These are phyloP conservation scores for Penicillium sp. DNA, from an alignment of 2,329 filamentous ascomycete genomes.

Conservation along the genomic window DNA sequence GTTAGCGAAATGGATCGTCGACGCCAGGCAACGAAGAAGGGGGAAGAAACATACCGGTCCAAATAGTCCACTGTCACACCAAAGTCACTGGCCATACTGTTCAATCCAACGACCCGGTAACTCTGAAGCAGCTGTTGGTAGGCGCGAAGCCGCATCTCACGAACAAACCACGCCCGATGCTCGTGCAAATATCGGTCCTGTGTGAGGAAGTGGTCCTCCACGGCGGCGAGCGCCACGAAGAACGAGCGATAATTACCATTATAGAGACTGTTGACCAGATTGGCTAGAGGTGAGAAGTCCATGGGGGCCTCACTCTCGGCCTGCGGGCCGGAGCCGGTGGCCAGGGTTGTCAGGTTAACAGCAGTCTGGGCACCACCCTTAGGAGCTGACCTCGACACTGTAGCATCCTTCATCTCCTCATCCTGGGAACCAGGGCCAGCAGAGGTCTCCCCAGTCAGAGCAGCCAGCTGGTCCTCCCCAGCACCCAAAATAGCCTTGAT, in stretches of 20 bases:
- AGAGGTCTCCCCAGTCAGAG: slow-evolving; percentile 77
- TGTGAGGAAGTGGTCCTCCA: slow-evolving; percentile 91
- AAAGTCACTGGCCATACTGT: slow-evolving; percentile 97
- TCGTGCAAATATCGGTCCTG: slow-evolving; percentile 95
- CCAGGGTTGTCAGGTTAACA: slow-evolving; percentile 87
- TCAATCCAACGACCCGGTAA: slow-evolving; percentile 94
- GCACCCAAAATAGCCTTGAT: slow-evolving; percentile 96
- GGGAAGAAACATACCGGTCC: slow-evolving; percentile 69
- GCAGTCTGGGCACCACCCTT: slow-evolving; percentile 64
- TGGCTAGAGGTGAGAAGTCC: slow-evolving; percentile 86
- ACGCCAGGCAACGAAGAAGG: background rate
- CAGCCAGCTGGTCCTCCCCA: slow-evolving; percentile 83
- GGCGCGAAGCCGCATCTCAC: slow-evolving; percentile 94
- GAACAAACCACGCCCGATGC: slow-evolving; percentile 95
- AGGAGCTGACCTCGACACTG: slow-evolving; percentile 57
- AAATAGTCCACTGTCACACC: slow-evolving; percentile 96
- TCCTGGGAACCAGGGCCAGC: slow-evolving; percentile 78
- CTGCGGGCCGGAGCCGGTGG: slow-evolving; percentile 65
- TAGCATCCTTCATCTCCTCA: slow-evolving; percentile 72
- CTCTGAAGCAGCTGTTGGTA: slow-evolving; percentile 98
- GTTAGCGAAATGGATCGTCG: slow-evolving; percentile 11
- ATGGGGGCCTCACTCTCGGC: slow-evolving; percentile 79
- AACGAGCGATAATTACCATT: slow-evolving; percentile 92
- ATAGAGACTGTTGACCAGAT: slow-evolving; percentile 89
- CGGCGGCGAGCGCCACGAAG: slow-evolving; percentile 84